Conservation (phyloP, 116 monocot species). For the Papilionanthe hybrid region DNA sequence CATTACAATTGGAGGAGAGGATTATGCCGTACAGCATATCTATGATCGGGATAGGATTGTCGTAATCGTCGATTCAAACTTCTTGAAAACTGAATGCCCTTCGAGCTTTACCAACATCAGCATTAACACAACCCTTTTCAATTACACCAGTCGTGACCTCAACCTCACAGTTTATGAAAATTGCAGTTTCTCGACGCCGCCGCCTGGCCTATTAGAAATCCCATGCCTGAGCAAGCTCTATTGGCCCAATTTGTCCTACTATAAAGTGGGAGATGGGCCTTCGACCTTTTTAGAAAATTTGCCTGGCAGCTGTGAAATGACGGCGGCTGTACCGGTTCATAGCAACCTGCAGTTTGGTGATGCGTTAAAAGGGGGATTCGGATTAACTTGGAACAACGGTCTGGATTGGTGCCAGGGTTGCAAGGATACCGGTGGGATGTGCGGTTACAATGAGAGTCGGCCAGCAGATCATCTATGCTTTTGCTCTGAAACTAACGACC, state of each 20-base stretch:
- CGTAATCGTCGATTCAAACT: constrained; percentile 4
- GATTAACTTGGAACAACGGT: constrained; percentile 20
- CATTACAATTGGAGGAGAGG: constrained; percentile 10
- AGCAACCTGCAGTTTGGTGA: background rate
- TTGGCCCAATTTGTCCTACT: background rate
- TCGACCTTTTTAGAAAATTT: background rate
- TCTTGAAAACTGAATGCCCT: constrained; percentile 12
- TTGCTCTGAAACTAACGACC: background rate
- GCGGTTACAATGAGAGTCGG: background rate
- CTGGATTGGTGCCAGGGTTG: constrained; percentile 23
- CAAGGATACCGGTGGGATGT: constrained; percentile 10
- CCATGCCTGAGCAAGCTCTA: background rate
- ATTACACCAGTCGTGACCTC: constrained; percentile 2
- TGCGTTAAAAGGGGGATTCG: constrained; percentile 25
- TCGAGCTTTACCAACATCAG: constrained; percentile 6
- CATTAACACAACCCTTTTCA: constrained; percentile 12
- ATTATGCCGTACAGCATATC: constrained; percentile 15
- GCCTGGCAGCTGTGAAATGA: background rate
- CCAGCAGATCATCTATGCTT: background rate
- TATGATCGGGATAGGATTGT: constrained; percentile 21
- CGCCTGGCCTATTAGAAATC: background rate
- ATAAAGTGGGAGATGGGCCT: background rate
- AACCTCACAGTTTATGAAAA: constrained; percentile 19
- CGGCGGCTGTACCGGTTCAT: background rate
- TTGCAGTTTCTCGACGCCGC: constrained; percentile 7